Evolutionary conservation across 2,329 filamentous ascomycete species (phyloP).

Genomic region (Chrysoporthe deuterocubensis): DNA sequence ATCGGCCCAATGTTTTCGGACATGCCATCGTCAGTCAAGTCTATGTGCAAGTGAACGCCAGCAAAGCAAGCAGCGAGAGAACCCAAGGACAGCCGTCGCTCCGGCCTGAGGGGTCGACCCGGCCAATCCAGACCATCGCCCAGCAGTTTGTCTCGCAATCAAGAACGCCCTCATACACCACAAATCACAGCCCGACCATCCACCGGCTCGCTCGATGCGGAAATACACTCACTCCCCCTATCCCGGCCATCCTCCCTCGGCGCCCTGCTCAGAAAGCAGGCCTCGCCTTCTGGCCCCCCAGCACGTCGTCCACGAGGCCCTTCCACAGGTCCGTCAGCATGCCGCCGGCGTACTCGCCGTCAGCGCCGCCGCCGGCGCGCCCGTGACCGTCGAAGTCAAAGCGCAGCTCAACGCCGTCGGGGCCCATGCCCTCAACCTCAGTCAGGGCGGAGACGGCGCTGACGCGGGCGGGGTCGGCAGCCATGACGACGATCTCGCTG

Average conservation of each 20-base stretch:
- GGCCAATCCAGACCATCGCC: not conserved
- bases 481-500: slow-evolving; percentile 59
- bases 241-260: not conserved
- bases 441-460: slow-evolving; percentile 55
- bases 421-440: slow-evolving; percentile 61
- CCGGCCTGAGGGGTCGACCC: not conserved
- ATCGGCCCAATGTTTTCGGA: slow-evolving; percentile 12
- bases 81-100: not conserved
- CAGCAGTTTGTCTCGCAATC: not conserved
- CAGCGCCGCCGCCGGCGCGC: slow-evolving; percentile 31
- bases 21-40: slow-evolving; percentile 13
- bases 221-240: not conserved
- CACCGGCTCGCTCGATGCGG: not conserved
- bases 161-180: slow-evolving; percentile 21
- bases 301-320: slow-evolving; percentile 58
- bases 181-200: not conserved
- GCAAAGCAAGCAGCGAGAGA: not conserved
- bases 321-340: slow-evolving; percentile 61
- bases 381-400: slow-evolving; percentile 46
- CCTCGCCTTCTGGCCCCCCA: slow-evolving; percentile 34
- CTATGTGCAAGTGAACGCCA: slow-evolving; percentile 1
- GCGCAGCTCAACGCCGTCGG: slow-evolving; percentile 61
- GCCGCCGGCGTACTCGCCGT: slow-evolving; percentile 40
- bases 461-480: slow-evolving; percentile 58
- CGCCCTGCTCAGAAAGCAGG: slow-evolving; percentile 30